Conservation (phyloP, 2,329 filamentous ascomycete genomes). For the Pyrenochaeta sp. region DNA sequence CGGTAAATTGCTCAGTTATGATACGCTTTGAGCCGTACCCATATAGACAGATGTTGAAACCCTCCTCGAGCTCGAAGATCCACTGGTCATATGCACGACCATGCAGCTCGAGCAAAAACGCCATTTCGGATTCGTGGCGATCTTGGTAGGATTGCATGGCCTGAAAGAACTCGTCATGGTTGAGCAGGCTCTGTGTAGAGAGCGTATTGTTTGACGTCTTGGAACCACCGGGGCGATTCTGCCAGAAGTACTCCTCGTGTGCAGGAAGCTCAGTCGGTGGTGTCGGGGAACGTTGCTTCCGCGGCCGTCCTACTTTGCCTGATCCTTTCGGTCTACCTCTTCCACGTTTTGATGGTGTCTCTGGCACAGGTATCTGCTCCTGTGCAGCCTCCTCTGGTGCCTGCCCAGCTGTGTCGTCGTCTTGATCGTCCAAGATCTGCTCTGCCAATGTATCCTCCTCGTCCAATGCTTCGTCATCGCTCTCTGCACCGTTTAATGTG, state of each 20-base stretch:
- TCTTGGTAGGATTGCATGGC: conserved; percentile 71
- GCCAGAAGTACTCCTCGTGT: conserved; percentile 92
- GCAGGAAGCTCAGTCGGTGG: conserved; percentile 83
- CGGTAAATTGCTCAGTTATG: conserved; percentile 78
- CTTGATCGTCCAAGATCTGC: conserved; percentile 70
- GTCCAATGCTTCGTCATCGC: conserved; percentile 73
- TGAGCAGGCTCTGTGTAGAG: conserved; percentile 76
- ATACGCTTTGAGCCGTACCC: conserved; percentile 89
- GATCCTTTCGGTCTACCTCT: conserved; percentile 50
- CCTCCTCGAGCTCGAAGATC: conserved; percentile 86
- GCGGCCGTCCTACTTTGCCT: conserved; percentile 60
- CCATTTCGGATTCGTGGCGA: conserved; percentile 73
- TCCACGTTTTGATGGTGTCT: conserved; percentile 64
- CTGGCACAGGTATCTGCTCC: conserved; percentile 53
- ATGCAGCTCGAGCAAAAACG: conserved; percentile 78
- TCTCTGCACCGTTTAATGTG: conserved; percentile 68
- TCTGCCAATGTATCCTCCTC: conserved; percentile 73
- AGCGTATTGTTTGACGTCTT: conserved; percentile 91
- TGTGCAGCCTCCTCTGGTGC: conserved; percentile 34
- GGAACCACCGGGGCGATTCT: conserved; percentile 81
- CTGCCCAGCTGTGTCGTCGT: conserved; percentile 27
- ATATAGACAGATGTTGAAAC: conserved; percentile 85
- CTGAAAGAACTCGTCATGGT: conserved; percentile 90
- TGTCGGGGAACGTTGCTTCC: conserved; percentile 74
- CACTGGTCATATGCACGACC: conserved; percentile 87